Evolutionary conservation across 2,329 filamentous ascomycete species (phyloP), one percentile per base, ranked within the genome.

Genomic region (Penicillium aurantiogriseum): DNA sequence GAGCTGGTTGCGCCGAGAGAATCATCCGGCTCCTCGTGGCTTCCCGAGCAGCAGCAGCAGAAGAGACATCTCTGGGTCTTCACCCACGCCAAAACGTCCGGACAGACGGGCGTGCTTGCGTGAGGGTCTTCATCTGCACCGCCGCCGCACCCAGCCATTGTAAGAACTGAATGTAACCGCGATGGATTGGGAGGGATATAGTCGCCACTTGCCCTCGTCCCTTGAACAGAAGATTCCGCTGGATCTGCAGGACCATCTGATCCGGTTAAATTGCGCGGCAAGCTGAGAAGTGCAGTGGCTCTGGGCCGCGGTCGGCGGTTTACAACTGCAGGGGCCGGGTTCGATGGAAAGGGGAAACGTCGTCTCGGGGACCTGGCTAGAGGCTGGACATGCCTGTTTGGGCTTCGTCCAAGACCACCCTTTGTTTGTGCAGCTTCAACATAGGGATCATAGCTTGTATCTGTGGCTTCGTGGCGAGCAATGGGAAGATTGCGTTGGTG

Each of bases 401-500:
- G 13, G 13, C 42, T 23, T 33, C 4, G 17, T 8, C 25, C n/a
- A 36, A 19, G 15, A 27, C 10, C n/a, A 15, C 44, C 33, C 39
- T 63, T 63, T 17, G 42, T 35, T 17, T 31, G 8, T 35, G 25
- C 2, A 40, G 11, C 35, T 21, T 57, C 57, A 3, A 19, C 2
- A 36, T 31, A 25, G 19, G 25, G 4, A 19, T 35, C 33, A 17
- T 29, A 50, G 46, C 40, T 47, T 25, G 50, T 27, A 13, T 56
- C 31, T 9, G 56, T 36, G 19, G 40, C 25, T 40, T 56, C 60
- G 44, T 33, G 54, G 19, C 61, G 60, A 27, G 71, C 67, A 42
- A 61, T 19, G 19, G 71, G 64, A 13, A 74, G 60, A 29, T 60
- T 62, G 43, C 55, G 60, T n/a, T 62, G 67, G 54, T 75, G 71